Conservation (phyloP, 140 eudicot genomes). For the Flaveria floridana region DNA sequence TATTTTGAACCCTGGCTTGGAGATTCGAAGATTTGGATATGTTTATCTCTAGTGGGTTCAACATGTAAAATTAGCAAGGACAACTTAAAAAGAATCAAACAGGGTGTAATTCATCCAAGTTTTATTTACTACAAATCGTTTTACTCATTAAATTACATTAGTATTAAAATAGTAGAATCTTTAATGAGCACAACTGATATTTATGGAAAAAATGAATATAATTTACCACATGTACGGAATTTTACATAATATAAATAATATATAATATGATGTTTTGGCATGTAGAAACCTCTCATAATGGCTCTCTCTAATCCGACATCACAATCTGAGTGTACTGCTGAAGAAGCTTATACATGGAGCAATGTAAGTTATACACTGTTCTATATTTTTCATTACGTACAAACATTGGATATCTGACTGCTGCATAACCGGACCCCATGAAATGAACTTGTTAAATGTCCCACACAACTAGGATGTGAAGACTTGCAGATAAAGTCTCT, state of each 20-base stretch:
- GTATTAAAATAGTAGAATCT: neutral
- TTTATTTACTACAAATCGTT: neutral
- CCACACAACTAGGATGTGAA: neutral
- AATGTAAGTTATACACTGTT: slow-evolving; percentile 46
- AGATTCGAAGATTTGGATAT: neutral
- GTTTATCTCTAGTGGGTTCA: neutral
- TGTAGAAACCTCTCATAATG: slow-evolving; percentile 93
- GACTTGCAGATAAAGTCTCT: neutral
- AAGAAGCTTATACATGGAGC: slow-evolving; percentile 93
- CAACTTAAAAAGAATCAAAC: neutral
- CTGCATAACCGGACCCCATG: neutral
- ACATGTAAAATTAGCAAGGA: neutral
- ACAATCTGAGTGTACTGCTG: slow-evolving; percentile 95
- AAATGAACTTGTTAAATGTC: slow-evolving; percentile 12
- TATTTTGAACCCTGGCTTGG: slow-evolving; percentile 8
- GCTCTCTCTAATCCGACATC: slow-evolving; percentile 96
- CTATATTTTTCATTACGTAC: slow-evolving; percentile 4
- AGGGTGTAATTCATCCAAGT: neutral
- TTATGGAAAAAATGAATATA: no score
- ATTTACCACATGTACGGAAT: neutral
- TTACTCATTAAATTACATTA: neutral
- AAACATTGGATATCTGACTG: neutral
- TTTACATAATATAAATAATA: neutral
- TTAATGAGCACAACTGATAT: neutral
- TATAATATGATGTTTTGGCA: slow-evolving; percentile 8